Evolutionary conservation across 495 filamentous ascomycete genomes (phyloP).

Genomic region (Aspergillus panamensis): DNA sequence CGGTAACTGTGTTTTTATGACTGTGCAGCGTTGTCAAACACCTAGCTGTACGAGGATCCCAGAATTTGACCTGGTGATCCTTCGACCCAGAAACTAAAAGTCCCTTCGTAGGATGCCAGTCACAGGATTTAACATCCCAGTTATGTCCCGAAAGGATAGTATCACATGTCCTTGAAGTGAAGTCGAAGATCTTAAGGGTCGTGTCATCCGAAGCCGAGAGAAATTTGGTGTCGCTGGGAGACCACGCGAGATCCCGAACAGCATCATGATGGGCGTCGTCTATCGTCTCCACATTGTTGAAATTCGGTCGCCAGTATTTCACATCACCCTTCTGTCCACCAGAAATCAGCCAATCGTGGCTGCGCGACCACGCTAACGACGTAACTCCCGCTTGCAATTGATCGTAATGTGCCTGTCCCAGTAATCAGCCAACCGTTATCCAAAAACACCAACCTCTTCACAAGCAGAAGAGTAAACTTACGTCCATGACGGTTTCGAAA

Average conservation of each 20-base stretch:
- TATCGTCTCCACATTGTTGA: conserved; percentile 96
- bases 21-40: conserved; percentile 92
- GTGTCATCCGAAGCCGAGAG: conserved; percentile 94
- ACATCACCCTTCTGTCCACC: conserved; percentile 92
- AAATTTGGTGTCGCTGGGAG: conserved; percentile 91
- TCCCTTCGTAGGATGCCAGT: conserved; percentile 97
- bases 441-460: not conserved
- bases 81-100: conserved; percentile 94
- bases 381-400: conserved; percentile 71
- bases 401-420: conserved; percentile 71
- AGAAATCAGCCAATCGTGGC: conserved; percentile 93
- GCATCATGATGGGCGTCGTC: conserved; percentile 87
- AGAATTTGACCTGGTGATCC: conserved; percentile 94
- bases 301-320: conserved; percentile 99
- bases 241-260: conserved; percentile 87
- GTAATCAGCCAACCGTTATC: conserved; percentile 4
- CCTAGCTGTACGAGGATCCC: conserved; percentile 87
- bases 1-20: conserved; percentile 95
- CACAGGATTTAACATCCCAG: conserved; percentile 93
- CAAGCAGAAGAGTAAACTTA: conserved; percentile 25
- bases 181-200: conserved; percentile 92
- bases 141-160: conserved; percentile 81
- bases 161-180: conserved; percentile 79
- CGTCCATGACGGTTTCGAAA: conserved; percentile 97
- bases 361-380: conserved; percentile 83